Conservation (phyloP, 1,284 basidiomycete species). For the Athelia psychrophila region DNA sequence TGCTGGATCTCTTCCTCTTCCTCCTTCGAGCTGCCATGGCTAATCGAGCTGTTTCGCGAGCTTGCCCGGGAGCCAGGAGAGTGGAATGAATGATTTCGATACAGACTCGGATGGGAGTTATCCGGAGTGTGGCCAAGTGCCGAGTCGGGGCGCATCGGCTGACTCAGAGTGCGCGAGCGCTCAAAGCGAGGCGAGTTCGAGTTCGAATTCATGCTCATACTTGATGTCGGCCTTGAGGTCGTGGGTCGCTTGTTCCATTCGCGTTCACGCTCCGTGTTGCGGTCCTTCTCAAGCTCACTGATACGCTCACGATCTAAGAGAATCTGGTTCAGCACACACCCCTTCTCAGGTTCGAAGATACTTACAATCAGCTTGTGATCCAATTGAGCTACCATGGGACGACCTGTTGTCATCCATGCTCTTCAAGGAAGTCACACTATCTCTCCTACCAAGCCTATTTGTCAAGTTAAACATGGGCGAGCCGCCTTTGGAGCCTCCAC, state of each 20-base stretch:
- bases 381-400: constrained; percentile 40
- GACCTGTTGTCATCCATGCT: constrained; percentile 33
- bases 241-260: constrained; percentile 51
- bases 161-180: constrained; percentile 26
- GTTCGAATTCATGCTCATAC: constrained; percentile 28
- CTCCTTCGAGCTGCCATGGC: constrained; percentile 29
- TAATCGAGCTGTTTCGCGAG: constrained; percentile 38
- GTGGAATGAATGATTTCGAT: constrained; percentile 25
- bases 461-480: constrained; percentile 13
- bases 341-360: constrained; percentile 5
- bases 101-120: constrained; percentile 14
- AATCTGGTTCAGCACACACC: constrained; percentile 2
- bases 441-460: constrained; percentile 23
- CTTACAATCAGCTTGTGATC: constrained; percentile 47
- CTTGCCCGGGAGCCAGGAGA: constrained; percentile 30
- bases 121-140: constrained; percentile 28
- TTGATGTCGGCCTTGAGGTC: constrained; percentile 24
- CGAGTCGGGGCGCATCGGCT: constrained; percentile 31
- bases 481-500: constrained; percentile 11
- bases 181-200: constrained; percentile 23
- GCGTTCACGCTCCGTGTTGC: constrained; percentile 42
- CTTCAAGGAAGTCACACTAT: constrained; percentile 32
- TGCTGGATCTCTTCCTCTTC: constrained; percentile 29
- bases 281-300: constrained; percentile 39
- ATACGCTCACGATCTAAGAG: constrained; percentile 41